phyloP scores from a whole-genome alignment of 2,329 filamentous ascomycete species.

The Cucurbitaria berberidis region DNA sequence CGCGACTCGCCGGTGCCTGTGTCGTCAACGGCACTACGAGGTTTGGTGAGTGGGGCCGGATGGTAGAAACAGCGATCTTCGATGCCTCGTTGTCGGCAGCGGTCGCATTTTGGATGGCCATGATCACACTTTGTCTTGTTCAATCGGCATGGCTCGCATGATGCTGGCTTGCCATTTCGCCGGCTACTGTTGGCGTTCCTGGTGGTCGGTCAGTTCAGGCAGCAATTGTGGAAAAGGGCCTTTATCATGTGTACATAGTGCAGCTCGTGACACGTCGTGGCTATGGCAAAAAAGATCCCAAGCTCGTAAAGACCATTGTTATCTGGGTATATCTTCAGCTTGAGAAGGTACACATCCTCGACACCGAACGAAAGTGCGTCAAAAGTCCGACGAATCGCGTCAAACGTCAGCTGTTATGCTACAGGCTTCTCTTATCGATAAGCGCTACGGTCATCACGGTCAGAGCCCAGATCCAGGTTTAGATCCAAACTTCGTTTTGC shows the following conservation, averaged over 20 bases:
- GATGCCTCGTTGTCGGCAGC: slow-evolving; percentile 42
- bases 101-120: slow-evolving; percentile 38
- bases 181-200: slow-evolving; percentile 35
- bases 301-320: background rate
- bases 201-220: slow-evolving; percentile 13
- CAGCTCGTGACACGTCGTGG: background rate
- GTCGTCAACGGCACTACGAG: slow-evolving; percentile 18
- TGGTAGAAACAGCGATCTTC: slow-evolving; percentile 45
- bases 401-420: background rate
- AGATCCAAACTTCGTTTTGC: background rate
- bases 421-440: background rate
- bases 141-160: slow-evolving; percentile 42
- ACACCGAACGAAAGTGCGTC: background rate
- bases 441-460: background rate
- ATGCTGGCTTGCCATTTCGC: slow-evolving; percentile 43
- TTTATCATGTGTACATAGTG: slow-evolving; percentile 3
- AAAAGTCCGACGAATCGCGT: background rate
- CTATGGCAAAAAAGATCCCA: background rate
- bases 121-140: slow-evolving; percentile 46
- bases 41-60: slow-evolving; percentile 44
- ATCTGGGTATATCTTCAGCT: background rate
- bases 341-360: background rate
- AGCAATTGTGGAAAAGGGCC: background rate
- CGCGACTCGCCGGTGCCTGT: slow-evolving; percentile 21
- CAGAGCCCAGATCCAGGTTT: no score